phyloP scores from a whole-genome alignment of 768 basidiomycete species.

The Lyophyllum decastes region DNA sequence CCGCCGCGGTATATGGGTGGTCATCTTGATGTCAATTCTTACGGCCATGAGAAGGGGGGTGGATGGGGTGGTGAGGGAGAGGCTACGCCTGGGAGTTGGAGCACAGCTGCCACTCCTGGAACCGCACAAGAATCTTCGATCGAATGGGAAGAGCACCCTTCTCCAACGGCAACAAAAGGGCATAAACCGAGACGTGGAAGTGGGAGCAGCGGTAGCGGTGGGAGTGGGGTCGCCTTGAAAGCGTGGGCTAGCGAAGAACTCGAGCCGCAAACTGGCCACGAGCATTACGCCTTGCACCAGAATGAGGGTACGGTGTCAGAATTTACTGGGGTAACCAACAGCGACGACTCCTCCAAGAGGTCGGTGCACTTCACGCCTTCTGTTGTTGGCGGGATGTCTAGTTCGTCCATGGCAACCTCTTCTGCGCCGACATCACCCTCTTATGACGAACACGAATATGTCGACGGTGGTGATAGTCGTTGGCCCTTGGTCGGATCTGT shows the following conservation, averaged over 20 bases:
- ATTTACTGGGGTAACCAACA: conserved; percentile 22
- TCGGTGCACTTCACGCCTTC: conserved; percentile 52
- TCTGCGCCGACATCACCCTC: conserved; percentile 21
- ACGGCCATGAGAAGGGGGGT: conserved; percentile 14
- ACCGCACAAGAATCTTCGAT: conserved; percentile 23
- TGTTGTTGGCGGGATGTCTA: conserved; percentile 33
- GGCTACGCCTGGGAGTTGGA: conserved; percentile 65
- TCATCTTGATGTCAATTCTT: conserved; percentile 14
- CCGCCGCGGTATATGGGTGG: conserved; percentile 11
- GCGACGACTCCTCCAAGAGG: conserved; percentile 38
- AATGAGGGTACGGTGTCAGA: background rate
- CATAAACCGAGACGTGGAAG: conserved; percentile 29
- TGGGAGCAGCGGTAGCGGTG: conserved; percentile 26
- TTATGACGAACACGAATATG: conserved; percentile 16
- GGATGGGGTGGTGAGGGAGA: conserved; percentile 25
- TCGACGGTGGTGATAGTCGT: background rate
- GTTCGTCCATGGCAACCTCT: conserved; percentile 15
- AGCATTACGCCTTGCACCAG: background rate
- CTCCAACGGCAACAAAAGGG: conserved; percentile 17
- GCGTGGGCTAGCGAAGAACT: conserved; percentile 46
- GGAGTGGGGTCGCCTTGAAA: conserved; percentile 10
- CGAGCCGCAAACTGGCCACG: conserved; percentile 27
- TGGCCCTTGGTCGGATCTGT: conserved; percentile 2
- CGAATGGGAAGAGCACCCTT: conserved; percentile 15
- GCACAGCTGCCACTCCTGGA: conserved; percentile 77